Percentiles rank a stretch among this genome's conserved stretches.
Evolutionary conservation across 139 green algal genomes (phyloP).

Genomic region (Zygnema circumcarinatum): DNA sequence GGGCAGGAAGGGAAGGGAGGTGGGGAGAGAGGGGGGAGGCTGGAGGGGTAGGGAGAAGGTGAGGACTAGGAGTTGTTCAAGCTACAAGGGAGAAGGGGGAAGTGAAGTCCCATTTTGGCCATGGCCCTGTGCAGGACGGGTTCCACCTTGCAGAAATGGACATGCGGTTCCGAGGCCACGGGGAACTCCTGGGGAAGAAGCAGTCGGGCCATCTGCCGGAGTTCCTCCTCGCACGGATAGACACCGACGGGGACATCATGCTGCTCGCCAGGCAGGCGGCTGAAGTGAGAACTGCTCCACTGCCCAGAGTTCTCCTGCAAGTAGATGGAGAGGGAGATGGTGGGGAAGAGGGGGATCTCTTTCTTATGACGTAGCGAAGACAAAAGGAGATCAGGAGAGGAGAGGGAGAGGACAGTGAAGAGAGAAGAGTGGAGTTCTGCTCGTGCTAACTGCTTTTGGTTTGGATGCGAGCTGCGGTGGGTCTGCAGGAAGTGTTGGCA

Average conservation of each 20-base stretch:
- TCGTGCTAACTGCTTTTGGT: background rate
- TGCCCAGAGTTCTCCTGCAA: background rate
- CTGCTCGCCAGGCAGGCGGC: slow-evolving; percentile 4
- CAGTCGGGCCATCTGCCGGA: slow-evolving; percentile 63
- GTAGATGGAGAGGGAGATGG: background rate
- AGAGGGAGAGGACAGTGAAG: too few species aligned
- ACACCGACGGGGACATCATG: slow-evolving; percentile 27
- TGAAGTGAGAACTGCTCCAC: slow-evolving; percentile 51
- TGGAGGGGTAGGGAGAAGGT: background rate
- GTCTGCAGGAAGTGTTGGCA: background rate
- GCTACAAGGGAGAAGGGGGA: background rate
- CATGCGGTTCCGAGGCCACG: slow-evolving; percentile 71
- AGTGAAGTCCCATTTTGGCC: too few species aligned
- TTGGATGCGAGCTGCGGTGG: background rate
- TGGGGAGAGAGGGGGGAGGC: too few species aligned
- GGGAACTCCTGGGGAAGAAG: slow-evolving; percentile 75
- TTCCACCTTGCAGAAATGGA: slow-evolving; percentile 84
- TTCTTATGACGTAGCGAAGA: background rate
- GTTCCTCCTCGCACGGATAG: slow-evolving; percentile 59
- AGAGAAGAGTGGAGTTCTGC: too few species aligned
- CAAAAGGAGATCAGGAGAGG: too few species aligned
- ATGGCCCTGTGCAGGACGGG: too few species aligned
- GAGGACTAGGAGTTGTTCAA: background rate
- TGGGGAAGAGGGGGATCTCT: background rate
- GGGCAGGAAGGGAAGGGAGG: background rate